Conservation (phyloP, 208 protist genomes). For the Crithidia sp. region DNA sequence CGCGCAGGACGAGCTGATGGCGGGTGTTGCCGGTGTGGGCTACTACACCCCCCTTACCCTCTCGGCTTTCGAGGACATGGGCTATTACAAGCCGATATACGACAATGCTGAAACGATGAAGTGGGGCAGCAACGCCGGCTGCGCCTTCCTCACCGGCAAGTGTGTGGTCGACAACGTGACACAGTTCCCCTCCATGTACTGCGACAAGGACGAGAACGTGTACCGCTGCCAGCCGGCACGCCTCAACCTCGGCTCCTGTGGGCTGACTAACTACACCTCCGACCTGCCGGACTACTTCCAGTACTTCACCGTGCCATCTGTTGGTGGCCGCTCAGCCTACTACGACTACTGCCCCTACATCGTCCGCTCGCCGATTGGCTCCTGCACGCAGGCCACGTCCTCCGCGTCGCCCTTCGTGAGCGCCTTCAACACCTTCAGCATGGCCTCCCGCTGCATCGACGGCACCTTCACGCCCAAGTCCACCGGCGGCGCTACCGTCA, state of each 20-base stretch:
- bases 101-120: constrained; percentile 61
- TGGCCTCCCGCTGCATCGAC: constrained; percentile 18
- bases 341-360: constrained; percentile 70
- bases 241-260: constrained; percentile 35
- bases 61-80: constrained; percentile 76
- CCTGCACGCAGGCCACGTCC: constrained; percentile 14
- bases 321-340: constrained; percentile 18
- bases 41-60: constrained; percentile 85
- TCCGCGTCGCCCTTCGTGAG: not conserved
- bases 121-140: constrained; percentile 76
- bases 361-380: not conserved
- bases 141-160: constrained; percentile 48
- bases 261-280: not conserved
- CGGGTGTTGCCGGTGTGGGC: constrained; percentile 16
- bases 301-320: constrained; percentile 41
- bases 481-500: not conserved
- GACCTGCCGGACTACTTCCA: constrained; percentile 39
- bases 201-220: constrained; percentile 1
- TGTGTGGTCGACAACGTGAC: constrained; percentile 46
- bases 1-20: constrained; percentile 88
- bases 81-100: constrained; percentile 83
- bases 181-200: constrained; percentile 60
- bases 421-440: constrained; percentile 14
- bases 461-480: constrained; percentile 7
- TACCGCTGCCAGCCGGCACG: constrained; percentile 46